phyloP scores from a whole-genome alignment of 2,329 filamentous ascomycete genomes.

The Lasiodiplodia sp. region DNA sequence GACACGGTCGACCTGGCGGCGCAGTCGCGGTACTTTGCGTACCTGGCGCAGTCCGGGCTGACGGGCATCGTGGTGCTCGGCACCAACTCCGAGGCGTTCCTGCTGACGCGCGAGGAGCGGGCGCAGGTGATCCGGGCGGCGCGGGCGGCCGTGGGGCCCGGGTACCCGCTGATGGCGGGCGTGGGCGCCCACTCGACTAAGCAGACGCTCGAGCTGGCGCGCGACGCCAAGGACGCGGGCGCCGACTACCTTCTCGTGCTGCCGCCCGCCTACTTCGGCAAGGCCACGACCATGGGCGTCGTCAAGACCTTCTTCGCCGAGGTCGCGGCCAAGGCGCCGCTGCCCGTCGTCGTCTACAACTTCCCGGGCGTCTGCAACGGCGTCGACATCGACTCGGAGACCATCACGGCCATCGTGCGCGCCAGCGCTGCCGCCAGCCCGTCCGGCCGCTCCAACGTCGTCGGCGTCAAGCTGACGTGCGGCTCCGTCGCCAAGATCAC shows the following conservation, averaged over 20 bases:
- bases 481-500: constrained; percentile 77
- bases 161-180: constrained; percentile 54
- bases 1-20: constrained; percentile 47
- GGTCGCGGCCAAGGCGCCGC: constrained; percentile 64
- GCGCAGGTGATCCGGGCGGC: constrained; percentile 47
- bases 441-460: constrained; percentile 46
- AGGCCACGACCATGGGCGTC: constrained; percentile 50
- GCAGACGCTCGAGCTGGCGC: constrained; percentile 53
- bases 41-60: constrained; percentile 52
- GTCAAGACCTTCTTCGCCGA: constrained; percentile 52
- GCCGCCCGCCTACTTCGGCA: constrained; percentile 49
- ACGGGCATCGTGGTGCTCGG: constrained; percentile 56
- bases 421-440: constrained; percentile 54
- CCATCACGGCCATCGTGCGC: constrained; percentile 55
- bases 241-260: constrained; percentile 54
- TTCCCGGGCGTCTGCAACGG: constrained; percentile 73
- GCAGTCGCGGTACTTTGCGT: constrained; percentile 53
- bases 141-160: constrained; percentile 49
- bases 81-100: constrained; percentile 56
- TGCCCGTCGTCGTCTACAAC: constrained; percentile 76
- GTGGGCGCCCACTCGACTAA: constrained; percentile 53
- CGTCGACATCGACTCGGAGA: constrained; percentile 66
- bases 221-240: constrained; percentile 49
- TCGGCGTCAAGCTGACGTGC: constrained; percentile 75
- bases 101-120: constrained; percentile 54